These are phyloP conservation scores for Gardenia jasminoides DNA, from an alignment of 257 asterid genomes.

Conservation along the genomic window DNA sequence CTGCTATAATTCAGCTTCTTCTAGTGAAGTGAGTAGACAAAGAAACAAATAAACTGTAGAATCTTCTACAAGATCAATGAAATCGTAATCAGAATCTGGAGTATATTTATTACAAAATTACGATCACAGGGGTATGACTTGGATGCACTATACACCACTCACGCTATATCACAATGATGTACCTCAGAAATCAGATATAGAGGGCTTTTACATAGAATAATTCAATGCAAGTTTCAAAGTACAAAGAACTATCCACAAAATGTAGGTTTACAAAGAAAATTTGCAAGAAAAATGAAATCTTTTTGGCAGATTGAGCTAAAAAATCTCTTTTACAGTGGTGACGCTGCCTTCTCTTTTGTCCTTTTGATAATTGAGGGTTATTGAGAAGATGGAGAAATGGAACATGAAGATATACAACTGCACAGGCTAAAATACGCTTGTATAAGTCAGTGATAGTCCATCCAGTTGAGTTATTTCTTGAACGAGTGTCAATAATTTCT, in stretches of 20 bases:
- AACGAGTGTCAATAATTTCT: background rate
- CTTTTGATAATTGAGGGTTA: background rate
- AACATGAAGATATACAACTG: background rate
- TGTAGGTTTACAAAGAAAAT: background rate
- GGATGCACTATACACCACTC: background rate
- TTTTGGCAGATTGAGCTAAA: background rate
- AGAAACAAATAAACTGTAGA: background rate
- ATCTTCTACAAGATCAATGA: background rate
- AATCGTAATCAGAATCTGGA: background rate
- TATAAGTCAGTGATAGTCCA: background rate
- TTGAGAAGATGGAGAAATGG: background rate
- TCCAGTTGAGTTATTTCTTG: background rate
- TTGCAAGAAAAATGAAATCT: background rate
- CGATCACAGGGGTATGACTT: background rate
- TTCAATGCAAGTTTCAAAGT: background rate
- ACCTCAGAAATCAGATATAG: background rate
- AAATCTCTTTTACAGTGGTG: background rate
- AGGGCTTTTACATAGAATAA: background rate
- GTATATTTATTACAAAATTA: background rate
- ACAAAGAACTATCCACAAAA: background rate
- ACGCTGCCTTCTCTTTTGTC: background rate
- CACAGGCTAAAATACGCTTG: background rate
- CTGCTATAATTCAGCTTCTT: background rate
- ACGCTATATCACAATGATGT: background rate
- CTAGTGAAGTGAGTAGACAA: background rate